Evolutionary conservation across 2,329 filamentous ascomycete genomes (phyloP).

Genomic region (Acrodontium crateriforme): DNA sequence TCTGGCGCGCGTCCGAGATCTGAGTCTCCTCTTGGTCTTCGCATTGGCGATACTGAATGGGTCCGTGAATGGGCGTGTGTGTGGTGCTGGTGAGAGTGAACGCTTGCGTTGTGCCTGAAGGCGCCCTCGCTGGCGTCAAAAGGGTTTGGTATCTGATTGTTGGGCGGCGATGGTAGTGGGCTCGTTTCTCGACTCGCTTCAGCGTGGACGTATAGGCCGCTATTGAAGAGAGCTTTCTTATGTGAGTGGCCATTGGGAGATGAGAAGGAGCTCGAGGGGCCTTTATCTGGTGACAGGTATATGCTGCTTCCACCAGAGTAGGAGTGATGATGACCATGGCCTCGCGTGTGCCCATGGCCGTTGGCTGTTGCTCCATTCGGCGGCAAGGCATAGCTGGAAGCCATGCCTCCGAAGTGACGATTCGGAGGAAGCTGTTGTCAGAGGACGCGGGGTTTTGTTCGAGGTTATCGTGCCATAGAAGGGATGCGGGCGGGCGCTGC

Average conservation of each 20-base stretch:
- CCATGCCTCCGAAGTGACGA: no score
- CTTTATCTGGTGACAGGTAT: slow-evolving; percentile 7
- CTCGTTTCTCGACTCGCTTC: slow-evolving; percentile 18
- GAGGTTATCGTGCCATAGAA: no score
- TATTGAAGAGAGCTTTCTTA: slow-evolving; percentile 12
- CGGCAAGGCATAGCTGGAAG: slow-evolving; percentile 33
- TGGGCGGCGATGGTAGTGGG: slow-evolving; percentile 12
- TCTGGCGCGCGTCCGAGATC: no score
- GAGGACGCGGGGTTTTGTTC: no score
- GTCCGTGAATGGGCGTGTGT: slow-evolving; percentile 12
- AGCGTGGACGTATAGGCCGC: slow-evolving; percentile 14
- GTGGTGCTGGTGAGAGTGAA: slow-evolving; percentile 9
- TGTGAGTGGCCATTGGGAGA: slow-evolving; percentile 3
- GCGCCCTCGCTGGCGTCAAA: slow-evolving; percentile 12
- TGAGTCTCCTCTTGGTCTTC: slow-evolving; percentile 31
- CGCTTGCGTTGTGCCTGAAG: slow-evolving; percentile 9
- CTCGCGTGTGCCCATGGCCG: slow-evolving; percentile 15
- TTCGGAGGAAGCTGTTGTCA: no score
- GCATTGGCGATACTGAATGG: slow-evolving; percentile 16
- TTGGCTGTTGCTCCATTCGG: no score
- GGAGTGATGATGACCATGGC: slow-evolving; percentile 17
- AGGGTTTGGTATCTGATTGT: slow-evolving; percentile 5
- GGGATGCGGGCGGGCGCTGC: no score
- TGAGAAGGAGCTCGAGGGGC: slow-evolving; percentile 2
- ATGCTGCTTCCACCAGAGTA: slow-evolving; percentile 7